phyloP scores from a whole-genome alignment of 1,284 basidiomycete species.

The Xanthoconium separans region DNA sequence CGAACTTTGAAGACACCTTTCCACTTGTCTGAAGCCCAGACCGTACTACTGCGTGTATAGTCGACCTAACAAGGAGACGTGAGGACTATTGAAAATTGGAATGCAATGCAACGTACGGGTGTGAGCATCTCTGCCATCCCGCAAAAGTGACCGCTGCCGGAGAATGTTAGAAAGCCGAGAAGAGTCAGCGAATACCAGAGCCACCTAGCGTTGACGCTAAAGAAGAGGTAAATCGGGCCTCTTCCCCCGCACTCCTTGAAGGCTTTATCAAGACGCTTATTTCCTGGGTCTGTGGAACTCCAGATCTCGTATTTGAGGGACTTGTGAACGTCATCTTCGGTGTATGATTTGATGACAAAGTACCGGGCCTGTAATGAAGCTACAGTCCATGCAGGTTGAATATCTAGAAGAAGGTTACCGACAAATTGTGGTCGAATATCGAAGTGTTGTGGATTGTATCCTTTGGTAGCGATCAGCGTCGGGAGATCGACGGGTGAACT shows the following conservation, averaged over 20 bases:
- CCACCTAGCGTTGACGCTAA: conserved; percentile 90
- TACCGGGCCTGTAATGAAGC: conserved; percentile 65
- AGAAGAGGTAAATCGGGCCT: conserved; percentile 94
- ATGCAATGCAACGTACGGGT: conserved; percentile 47
- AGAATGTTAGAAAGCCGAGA: conserved; percentile 4
- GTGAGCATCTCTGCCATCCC: conserved; percentile 97
- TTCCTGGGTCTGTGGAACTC: conserved; percentile 94
- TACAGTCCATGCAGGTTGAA: background rate
- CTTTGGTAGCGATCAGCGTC: conserved; percentile 80
- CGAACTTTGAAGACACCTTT: conserved; percentile 95
- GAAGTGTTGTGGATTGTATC: conserved; percentile 87
- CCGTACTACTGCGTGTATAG: conserved; percentile 83
- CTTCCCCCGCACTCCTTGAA: conserved; percentile 86
- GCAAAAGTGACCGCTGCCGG: conserved; percentile 87
- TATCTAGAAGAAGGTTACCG: conserved; percentile 30
- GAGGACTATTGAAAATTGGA: background rate
- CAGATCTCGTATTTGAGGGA: conserved; percentile 96
- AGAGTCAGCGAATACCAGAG: background rate
- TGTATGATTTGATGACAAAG: conserved; percentile 98
- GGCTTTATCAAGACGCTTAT: conserved; percentile 92
- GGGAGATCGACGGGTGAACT: conserved; percentile 81
- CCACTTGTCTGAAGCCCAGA: conserved; percentile 99
- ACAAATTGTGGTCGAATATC: conserved; percentile 80
- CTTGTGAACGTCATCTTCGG: conserved; percentile 97
- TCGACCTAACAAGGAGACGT: conserved; percentile 52